Evolutionary conservation across 768 basidiomycete species (phyloP).

Genomic region (Scleroderma bovista): DNA sequence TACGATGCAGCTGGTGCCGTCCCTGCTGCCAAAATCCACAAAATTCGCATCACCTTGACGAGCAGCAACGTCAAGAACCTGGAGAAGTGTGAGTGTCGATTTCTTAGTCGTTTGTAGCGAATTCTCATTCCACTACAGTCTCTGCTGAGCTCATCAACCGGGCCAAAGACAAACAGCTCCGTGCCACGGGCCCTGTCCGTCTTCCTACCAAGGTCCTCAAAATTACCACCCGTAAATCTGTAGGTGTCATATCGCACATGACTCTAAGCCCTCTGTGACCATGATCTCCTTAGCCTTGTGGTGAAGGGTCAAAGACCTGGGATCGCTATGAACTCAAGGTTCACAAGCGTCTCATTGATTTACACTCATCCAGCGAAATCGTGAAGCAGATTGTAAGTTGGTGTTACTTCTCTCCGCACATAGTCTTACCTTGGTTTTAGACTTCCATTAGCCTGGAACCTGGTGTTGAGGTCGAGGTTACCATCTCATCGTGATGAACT

Average conservation of each 20-base stretch:
- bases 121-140: conserved; percentile 47
- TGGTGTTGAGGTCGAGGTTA: conserved; percentile 98
- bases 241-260: conserved; percentile 34
- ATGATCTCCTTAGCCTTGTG: conserved; percentile 68
- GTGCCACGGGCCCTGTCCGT: conserved; percentile 97
- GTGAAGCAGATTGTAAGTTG: conserved; percentile 97
- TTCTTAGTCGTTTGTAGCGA: not conserved
- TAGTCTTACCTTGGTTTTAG: conserved; percentile 36
- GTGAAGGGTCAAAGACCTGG: conserved; percentile 99
- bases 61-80: conserved; percentile 97
- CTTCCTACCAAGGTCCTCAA: conserved; percentile 98
- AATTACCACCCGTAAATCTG: conserved; percentile 99
- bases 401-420: not conserved
- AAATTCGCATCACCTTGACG: conserved; percentile 98
- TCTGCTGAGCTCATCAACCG: conserved; percentile 95
- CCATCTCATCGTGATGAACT: conserved; percentile 66
- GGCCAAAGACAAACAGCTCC: conserved; percentile 99
- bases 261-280: not conserved
- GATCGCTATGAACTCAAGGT: conserved; percentile 99
- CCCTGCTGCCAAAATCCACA: conserved; percentile 90
- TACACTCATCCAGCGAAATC: conserved; percentile 97
- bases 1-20: conserved; percentile 92
- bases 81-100: conserved; percentile 78
- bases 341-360: conserved; percentile 99
- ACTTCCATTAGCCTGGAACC: conserved; percentile 98